phyloP scores from a whole-genome alignment of 2,329 filamentous ascomycete species.

The Colletotrichum higginsianum region DNA sequence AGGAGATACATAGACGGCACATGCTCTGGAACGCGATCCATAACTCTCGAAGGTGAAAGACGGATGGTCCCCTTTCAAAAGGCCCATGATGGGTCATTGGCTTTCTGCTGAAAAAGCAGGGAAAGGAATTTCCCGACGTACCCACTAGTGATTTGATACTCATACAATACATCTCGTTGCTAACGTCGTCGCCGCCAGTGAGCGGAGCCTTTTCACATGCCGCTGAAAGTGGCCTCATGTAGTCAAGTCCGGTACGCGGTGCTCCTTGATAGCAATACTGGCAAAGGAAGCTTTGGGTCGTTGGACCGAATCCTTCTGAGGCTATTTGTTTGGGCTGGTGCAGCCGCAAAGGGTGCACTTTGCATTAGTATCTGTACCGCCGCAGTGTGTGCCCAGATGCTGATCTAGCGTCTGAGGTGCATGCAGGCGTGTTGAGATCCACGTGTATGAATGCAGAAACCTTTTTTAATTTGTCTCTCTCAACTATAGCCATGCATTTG shows the following conservation, averaged over 20 bases:
- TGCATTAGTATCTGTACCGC: neutral
- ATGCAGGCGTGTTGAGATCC: constrained; percentile 37
- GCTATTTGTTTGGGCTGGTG: neutral
- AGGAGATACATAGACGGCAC: constrained; percentile 3
- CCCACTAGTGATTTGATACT: constrained; percentile 17
- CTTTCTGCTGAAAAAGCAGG: constrained; percentile 10
- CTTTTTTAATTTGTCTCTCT: constrained; percentile 29
- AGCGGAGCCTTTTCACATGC: constrained; percentile 35
- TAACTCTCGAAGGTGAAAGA: neutral
- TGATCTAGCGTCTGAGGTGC: constrained; percentile 20
- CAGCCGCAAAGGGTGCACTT: constrained; percentile 16
- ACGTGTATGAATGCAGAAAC: constrained; percentile 28
- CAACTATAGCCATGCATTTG: neutral
- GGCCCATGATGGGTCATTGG: constrained; percentile 14
- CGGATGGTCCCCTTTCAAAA: neutral
- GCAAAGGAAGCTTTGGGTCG: neutral
- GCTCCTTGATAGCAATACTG: neutral
- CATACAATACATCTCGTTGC: constrained; percentile 6
- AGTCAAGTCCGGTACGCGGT: constrained; percentile 12
- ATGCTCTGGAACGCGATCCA: constrained; percentile 23
- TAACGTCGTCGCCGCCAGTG: neutral
- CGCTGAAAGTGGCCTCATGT: constrained; percentile 1
- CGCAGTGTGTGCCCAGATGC: constrained; percentile 10
- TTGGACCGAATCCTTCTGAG: constrained; percentile 5
- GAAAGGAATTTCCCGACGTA: constrained; percentile 8